Evolutionary conservation across 345 rosid genomes (phyloP), one percentile per base, ranked within the genome.

Genomic region (thale cress (Arabidopsis thaliana)): DNA sequence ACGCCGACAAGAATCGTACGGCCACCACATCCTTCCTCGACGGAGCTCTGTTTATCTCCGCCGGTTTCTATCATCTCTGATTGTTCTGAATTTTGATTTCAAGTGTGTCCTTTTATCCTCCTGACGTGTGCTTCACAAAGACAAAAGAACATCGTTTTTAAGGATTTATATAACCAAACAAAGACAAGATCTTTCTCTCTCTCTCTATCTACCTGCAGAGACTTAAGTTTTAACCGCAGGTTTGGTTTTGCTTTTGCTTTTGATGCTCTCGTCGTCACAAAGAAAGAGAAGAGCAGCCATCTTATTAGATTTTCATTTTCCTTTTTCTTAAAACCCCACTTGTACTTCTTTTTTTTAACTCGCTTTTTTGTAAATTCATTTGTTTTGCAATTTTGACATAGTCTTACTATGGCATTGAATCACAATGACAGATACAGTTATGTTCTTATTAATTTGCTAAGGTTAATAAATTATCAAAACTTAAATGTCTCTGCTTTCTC

Each of bases 1-100:
- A 94, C 85, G 10, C 96, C 97, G 37, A 95, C 99, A 53, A 92
- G 86, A 79, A 95, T 87, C 67, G 89, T 88, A 59, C 80, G 84
- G 57, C 73, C 82, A 45, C 75, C 81, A 16, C 73, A 61, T 20
- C 7, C 46, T 46, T 49, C 81, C 25, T 58, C 72, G 60, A 56
- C 71, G 74, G 78, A 80, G 76, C 67, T 73, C 8, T 5, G 68
- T 66, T 44, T 70, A 7, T 79, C 75, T 32, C 61, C 81, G 36
- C 45, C 73, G 24, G 42, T 67, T n/a, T 81, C 81, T 65, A 82
- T 75, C 89, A 88, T 80, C 73, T 36, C 30, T 60, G 46, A 14
- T 36, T 69, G 63, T 65, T 65, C 57, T 65, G 59, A 51, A 49
- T 34, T 42, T 64, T 30, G 76, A 65, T 32, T 56, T 66, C 34